Evolutionary conservation across 306 rosid species (phyloP).

Genomic region (Alnus rubra): DNA sequence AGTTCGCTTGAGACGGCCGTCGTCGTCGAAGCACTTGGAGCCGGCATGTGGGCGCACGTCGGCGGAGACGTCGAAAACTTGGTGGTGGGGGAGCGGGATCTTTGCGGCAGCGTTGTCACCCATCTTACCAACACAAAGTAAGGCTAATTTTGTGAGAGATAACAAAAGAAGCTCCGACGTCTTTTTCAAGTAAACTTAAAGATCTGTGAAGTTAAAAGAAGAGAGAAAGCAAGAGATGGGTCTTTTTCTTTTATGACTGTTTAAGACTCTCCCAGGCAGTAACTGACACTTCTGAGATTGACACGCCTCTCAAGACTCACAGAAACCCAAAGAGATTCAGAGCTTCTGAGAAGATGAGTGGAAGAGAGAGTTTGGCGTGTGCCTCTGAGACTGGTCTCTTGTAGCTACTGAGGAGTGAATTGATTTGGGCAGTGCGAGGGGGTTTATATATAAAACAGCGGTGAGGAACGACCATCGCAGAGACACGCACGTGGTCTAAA

Average conservation of each 20-base stretch:
- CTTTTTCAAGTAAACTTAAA: background rate
- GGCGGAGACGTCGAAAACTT: constrained; percentile 50
- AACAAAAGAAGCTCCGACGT: background rate
- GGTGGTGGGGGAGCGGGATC: constrained; percentile 39
- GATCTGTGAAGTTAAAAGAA: background rate
- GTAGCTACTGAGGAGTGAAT: background rate
- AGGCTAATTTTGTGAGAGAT: background rate
- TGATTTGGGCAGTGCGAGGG: background rate
- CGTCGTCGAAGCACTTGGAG: constrained; percentile 76
- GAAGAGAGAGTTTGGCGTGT: background rate
- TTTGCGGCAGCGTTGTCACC: constrained; percentile 40
- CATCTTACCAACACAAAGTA: constrained; percentile 39
- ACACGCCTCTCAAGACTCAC: constrained; percentile 25
- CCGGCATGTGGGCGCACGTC: constrained; percentile 45
- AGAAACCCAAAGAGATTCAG: constrained; percentile 5
- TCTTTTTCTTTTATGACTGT: background rate
- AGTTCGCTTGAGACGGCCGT: constrained; percentile 80
- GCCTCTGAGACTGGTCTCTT: background rate
- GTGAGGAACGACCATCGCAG: background rate
- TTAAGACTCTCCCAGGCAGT: background rate
- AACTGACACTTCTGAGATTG: constrained; percentile 5
- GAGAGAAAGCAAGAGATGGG: background rate
- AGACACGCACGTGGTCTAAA: background rate
- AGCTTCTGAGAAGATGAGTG: background rate
- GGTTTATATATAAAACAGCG: background rate